Evolutionary conservation across 176 grass and related monocot genomes (phyloP).

Genomic region (Hyparrhenia diplandra): DNA sequence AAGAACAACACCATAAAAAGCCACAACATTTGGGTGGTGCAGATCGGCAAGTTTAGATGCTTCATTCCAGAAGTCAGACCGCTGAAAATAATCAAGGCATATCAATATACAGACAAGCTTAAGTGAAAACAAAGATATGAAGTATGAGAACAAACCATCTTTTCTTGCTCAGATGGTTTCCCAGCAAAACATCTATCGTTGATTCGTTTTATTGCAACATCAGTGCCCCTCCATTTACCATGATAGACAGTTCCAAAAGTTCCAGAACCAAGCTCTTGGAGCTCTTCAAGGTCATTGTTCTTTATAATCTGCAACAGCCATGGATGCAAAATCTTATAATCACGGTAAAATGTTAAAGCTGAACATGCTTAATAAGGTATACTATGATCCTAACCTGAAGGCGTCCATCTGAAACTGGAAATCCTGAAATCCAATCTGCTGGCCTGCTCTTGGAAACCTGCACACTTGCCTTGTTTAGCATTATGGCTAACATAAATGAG

Average conservation of each 20-base stretch:
- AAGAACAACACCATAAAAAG: constrained; percentile 95
- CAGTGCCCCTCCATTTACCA: constrained; percentile 97
- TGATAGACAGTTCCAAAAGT: constrained; percentile 98
- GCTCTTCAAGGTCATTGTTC: constrained; percentile 94
- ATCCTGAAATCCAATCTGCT: constrained; percentile 47
- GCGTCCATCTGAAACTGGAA: constrained; percentile 60
- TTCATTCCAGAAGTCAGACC: constrained; percentile 96
- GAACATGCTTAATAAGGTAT: not conserved
- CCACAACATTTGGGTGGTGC: constrained; percentile 95
- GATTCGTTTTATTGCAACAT: constrained; percentile 97
- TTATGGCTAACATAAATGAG: constrained; percentile 20
- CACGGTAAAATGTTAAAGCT: not conserved
- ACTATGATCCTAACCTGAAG: constrained; percentile 63
- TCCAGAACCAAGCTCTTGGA: constrained; percentile 92
- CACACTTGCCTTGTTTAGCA: constrained; percentile 34
- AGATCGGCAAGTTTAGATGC: constrained; percentile 86
- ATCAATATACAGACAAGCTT: constrained; percentile 10
- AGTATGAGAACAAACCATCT: constrained; percentile 54
- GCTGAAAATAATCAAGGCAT: constrained; percentile 42
- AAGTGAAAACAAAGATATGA: not conserved
- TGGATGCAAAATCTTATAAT: constrained; percentile 16
- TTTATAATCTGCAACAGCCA: constrained; percentile 79
- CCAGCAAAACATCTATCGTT: constrained; percentile 90
- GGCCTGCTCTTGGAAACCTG: constrained; percentile 53
- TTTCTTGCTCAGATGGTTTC: constrained; percentile 94